A percentile compares a stretch with the other conserved stretches of the same genome.
Conservation (phyloP, 1,139 yeast species). For the Candida mesenterica region DNA sequence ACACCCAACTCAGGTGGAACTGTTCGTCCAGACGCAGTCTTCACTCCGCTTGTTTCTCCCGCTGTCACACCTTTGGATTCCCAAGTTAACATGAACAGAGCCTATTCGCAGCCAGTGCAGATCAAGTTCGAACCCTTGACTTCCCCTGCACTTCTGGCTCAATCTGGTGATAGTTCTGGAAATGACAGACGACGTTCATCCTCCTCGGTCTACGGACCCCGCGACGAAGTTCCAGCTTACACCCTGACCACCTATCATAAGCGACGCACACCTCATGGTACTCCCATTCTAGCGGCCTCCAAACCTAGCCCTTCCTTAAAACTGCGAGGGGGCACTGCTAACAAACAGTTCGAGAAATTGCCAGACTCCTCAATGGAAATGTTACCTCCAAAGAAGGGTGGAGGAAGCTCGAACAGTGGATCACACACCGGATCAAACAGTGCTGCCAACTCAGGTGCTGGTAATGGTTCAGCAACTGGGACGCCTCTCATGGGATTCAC, state of each 20-base stretch:
- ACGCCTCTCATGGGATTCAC: slow-evolving; percentile 45
- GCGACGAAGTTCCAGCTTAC: slow-evolving; percentile 21
- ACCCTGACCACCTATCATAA: slow-evolving; percentile 18
- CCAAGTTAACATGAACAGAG: slow-evolving; percentile 22
- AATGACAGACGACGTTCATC: slow-evolving; percentile 35
- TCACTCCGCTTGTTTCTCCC: slow-evolving; percentile 77
- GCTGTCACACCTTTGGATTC: slow-evolving; percentile 65
- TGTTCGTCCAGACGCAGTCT: slow-evolving; percentile 49
- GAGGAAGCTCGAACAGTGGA: too few species aligned
- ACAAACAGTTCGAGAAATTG: slow-evolving; percentile 29
- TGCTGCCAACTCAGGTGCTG: too few species aligned
- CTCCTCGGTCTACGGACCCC: slow-evolving; percentile 30
- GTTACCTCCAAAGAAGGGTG: slow-evolving; percentile 38
- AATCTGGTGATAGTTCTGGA: slow-evolving; percentile 15
- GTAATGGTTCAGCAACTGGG: too few species aligned
- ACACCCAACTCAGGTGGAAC: slow-evolving; percentile 6
- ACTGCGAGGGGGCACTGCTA: slow-evolving; percentile 9
- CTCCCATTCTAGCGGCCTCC: slow-evolving; percentile 39
- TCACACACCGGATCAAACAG: too few species aligned
- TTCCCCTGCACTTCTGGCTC: slow-evolving; percentile 65
- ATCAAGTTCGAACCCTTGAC: slow-evolving; percentile 51
- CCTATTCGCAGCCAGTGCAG: slow-evolving; percentile 31
- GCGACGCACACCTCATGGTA: slow-evolving; percentile 49
- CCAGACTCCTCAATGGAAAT: slow-evolving; percentile 39
- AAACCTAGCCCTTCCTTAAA: slow-evolving; percentile 10